Conservation (phyloP, 2,329 filamentous ascomycete species). For the Neopestalotiopsis clavispora region DNA sequence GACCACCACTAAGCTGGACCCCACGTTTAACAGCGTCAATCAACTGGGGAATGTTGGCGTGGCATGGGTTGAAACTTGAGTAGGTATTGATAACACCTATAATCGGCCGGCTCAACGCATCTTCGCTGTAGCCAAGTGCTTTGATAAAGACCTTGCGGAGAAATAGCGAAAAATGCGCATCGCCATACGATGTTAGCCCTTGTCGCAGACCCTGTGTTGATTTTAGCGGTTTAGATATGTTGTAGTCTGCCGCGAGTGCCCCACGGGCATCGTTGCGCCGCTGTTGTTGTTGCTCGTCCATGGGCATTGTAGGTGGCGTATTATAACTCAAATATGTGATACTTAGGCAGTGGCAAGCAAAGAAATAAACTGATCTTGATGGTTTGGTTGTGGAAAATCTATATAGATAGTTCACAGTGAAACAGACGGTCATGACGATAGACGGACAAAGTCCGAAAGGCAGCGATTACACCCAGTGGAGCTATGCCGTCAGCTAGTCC, state of each 20-base stretch:
- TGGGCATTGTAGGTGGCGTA: too few relatives aligned
- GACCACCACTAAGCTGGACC: conserved; percentile 67
- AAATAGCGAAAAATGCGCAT: conserved; percentile 77
- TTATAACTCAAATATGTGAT: too few relatives aligned
- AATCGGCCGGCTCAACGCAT: conserved; percentile 71
- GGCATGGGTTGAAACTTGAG: conserved; percentile 76
- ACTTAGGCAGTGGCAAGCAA: too few relatives aligned
- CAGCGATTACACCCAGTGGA: not conserved
- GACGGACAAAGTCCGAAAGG: not conserved
- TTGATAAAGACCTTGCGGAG: conserved; percentile 80
- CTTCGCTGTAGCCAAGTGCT: conserved; percentile 74
- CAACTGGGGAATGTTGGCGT: conserved; percentile 73
- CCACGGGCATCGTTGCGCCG: not conserved
- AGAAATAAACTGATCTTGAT: too few relatives aligned
- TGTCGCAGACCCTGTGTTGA: conserved; percentile 61
- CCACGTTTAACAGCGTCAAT: conserved; percentile 74
- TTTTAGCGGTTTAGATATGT: conserved; percentile 59
- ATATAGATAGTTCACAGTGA: too few relatives aligned
- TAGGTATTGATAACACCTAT: conserved; percentile 78
- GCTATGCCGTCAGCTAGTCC: not conserved
- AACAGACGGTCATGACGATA: too few relatives aligned
- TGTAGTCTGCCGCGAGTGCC: conserved; percentile 69
- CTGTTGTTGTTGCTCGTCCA: not conserved
- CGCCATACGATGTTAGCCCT: conserved; percentile 71
- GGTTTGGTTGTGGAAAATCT: too few relatives aligned